These are phyloP conservation scores for Talaromyces sp. DNA, from an alignment of 2,329 filamentous ascomycete genomes.

Conservation along the genomic window DNA sequence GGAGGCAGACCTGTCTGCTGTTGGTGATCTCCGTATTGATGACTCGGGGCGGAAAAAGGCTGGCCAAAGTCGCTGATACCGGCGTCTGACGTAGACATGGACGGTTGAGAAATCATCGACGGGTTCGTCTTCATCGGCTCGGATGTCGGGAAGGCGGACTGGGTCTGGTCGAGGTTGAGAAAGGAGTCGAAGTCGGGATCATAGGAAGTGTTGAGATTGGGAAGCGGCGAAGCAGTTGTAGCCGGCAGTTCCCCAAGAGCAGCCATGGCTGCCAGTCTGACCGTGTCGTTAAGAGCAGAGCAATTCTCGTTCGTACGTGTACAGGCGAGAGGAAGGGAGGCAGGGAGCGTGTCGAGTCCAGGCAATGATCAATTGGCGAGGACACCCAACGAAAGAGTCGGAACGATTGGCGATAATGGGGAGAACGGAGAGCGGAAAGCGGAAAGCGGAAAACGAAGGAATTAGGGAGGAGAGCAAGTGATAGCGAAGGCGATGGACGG, in stretches of 20 bases:
- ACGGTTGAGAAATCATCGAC: constrained; percentile 30
- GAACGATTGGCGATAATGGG: neutral
- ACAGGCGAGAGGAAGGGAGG: neutral
- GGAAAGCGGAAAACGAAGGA: neutral
- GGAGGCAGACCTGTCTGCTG: constrained; percentile 91
- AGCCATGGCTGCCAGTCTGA: constrained; percentile 1
- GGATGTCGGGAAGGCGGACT: constrained; percentile 35
- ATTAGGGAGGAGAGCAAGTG: neutral
- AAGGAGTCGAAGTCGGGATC: constrained; percentile 44
- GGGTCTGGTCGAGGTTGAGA: constrained; percentile 42
- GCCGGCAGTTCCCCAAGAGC: constrained; percentile 29
- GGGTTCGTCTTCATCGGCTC: constrained; percentile 31
- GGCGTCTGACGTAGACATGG: constrained; percentile 31
- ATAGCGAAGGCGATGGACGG: neutral
- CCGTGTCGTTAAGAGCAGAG: neutral
- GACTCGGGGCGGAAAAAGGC: constrained; percentile 70
- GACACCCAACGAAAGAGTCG: neutral
- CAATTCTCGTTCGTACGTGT: neutral
- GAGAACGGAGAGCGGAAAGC: neutral
- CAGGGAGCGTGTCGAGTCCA: neutral
- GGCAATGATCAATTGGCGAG: neutral
- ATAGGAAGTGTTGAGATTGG: constrained; percentile 28
- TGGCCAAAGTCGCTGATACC: constrained; percentile 39
- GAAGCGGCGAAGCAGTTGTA: constrained; percentile 23
- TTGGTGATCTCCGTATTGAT: constrained; percentile 91